Evolutionary conservation across 345 rosid species (phyloP), one percentile per base, ranked within the genome.

Genomic region (Pistacia atlantica): DNA sequence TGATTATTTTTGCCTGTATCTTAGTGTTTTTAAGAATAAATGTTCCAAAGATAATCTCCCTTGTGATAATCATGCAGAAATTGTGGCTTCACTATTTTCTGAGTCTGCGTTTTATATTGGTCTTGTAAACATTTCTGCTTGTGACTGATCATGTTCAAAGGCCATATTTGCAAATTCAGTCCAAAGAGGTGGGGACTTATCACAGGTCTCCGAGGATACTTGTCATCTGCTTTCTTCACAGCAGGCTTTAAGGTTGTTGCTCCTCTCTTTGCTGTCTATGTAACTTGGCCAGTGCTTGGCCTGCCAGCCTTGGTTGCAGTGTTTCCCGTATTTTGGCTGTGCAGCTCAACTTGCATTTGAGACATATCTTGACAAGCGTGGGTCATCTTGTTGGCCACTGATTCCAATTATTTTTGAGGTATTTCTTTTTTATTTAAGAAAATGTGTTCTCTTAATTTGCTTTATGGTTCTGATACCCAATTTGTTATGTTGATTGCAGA

Each of bases 391-490:
- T 81, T 90, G 97, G 97, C 97, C 98, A 31, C 72, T 91, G 59
- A 87, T 91, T 69, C 94, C 97, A 73, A 87, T 93, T 60, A 77
- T 92, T 37, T 94, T 94, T 28, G 94, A 92, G 98, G 98, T 94
- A 84, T 38, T 25, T n/a, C 20, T 11, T 4, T 59, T 20, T 33
- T n/a, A 38, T 46, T 33, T 13, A 54, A 13, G 18, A 13, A 54
- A 4, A 54, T 12, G 57, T 16, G 5, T 14, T 75, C 5, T n/a
- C 13, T 55, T 55, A 5, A 18, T 28, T 48, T 22, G 69, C n/a
- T 46, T 64, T 57, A 42, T 71, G 37, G 0, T 70, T 67, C 63
- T 33, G 74, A 72, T 63, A 59, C n/a, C 76, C 16, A 67, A 71
- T 73, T 70, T 61, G 61, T 61, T 55, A 58, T n/a, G 17, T 83